Base-by-base conservation (phyloP, 2,329 filamentous ascomycete genomes). In the Leptoxyphium fumago region DNA sequence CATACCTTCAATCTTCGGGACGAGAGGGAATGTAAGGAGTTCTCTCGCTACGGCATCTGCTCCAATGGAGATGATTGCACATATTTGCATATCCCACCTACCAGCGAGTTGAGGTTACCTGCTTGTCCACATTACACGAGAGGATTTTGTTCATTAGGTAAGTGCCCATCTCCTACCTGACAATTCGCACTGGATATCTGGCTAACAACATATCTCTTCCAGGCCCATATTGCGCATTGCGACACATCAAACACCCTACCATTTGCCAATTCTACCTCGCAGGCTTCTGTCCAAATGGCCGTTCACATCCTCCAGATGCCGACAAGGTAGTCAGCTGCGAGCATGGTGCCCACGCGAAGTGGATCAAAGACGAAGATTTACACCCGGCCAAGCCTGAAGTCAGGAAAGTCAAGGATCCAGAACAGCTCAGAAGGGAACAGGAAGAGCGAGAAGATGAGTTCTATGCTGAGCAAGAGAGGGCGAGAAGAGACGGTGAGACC, bases 21-120 rank as follows among this genome's bases (percentile, higher is more conserved):
- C 64, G 96, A 96, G 86, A 88, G 91, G 50, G 91, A 96, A 68
- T 98, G 91, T 68, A 94, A 94, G 59, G 94, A 94, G 65, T 96
- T 89, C 66, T 80, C 87, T 46, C 77, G 87, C 48, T 94, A 91
- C 60, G 86, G 86, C 45, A 95, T 93, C 63, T 98, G 91, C 67
- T 85, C 84, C 50, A 94, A 95, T 66, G 91, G 89, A 52, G 89
- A 96, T 64, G 91, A 98, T 66, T 98, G 91, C 59, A 61, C 60
- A 17, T 63, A 61, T 42, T 50, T 63, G 1, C 61, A 64, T 48
- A 54, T 62, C 83, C 87, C 41, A 75, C 85, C 60, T 79, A 82
- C 48, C 80, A 85, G 58, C 69, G 62, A 45, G 51, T 61, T 48
- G 50, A 62, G 47, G 59, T 63, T 85, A 54, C 84, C 79, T 21